These are phyloP conservation scores for Colletotrichum costaricense DNA, from an alignment of 2,329 filamentous ascomycete species.

Conservation along the genomic window DNA sequence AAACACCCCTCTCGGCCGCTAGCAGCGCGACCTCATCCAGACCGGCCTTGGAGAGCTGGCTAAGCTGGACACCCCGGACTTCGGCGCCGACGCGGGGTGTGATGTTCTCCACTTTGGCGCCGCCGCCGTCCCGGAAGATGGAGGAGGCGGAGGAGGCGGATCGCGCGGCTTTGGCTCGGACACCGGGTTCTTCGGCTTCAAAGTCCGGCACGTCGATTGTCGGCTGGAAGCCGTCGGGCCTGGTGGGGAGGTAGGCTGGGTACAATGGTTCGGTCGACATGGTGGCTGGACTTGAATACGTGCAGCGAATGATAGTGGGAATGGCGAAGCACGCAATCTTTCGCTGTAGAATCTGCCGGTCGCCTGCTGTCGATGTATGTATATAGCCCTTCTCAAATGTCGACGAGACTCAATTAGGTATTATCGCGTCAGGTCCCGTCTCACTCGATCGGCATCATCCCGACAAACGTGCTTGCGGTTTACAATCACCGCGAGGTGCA, in stretches of 20 bases:
- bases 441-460: background rate
- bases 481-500: background rate
- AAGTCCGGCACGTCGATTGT: conserved; percentile 42
- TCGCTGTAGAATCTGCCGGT: no score
- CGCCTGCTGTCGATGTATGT: background rate
- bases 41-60: conserved; percentile 38
- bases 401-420: background rate
- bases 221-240: conserved; percentile 43
- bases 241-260: conserved; percentile 46
- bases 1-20: conserved; percentile 44
- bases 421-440: background rate
- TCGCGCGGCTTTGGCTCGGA: conserved; percentile 43
- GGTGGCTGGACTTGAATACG: background rate
- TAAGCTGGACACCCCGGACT: conserved; percentile 44
- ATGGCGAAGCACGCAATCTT: conserved; percentile 3
- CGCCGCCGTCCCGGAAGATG: conserved; percentile 34
- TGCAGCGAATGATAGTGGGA: background rate
- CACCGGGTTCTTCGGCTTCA: conserved; percentile 45
- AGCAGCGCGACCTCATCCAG: conserved; percentile 45
- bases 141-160: conserved; percentile 1
- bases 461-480: background rate
- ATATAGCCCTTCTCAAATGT: background rate
- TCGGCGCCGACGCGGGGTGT: conserved; percentile 45
- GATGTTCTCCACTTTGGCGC: conserved; percentile 36
- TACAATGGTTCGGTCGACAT: conserved; percentile 45